Evolutionary conservation across 1,284 basidiomycete genomes (phyloP).

Genomic region (Ustilago crameri): DNA sequence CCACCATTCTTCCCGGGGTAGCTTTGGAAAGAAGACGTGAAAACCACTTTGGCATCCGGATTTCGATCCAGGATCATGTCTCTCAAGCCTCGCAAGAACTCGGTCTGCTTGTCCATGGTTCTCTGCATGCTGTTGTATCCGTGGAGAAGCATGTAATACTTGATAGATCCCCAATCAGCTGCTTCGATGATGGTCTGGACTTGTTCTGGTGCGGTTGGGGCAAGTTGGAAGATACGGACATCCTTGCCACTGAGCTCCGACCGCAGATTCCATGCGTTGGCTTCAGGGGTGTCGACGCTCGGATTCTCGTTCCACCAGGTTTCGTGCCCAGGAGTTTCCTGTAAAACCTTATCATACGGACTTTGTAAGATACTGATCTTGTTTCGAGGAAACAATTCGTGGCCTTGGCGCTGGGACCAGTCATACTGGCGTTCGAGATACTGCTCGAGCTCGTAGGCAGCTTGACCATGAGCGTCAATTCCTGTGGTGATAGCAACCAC

Average conservation of each 20-base stretch:
- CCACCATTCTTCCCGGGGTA: constrained; percentile 25
- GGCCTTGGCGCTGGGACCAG: not conserved
- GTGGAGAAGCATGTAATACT: constrained; percentile 33
- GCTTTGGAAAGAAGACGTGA: constrained; percentile 24
- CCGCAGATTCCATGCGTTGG: not conserved
- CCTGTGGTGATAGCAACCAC: constrained; percentile 33
- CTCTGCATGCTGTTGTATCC: constrained; percentile 38
- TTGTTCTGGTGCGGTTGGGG: constrained; percentile 9
- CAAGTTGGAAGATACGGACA: constrained; percentile 34
- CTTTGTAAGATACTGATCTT: constrained; percentile 22
- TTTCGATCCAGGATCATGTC: not conserved
- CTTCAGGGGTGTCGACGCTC: not conserved
- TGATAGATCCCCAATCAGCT: constrained; percentile 16
- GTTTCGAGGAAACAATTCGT: not conserved
- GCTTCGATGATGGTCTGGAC: constrained; percentile 13
- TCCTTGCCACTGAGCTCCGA: constrained; percentile 5
- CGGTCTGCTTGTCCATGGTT: constrained; percentile 4
- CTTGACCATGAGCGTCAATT: constrained; percentile 19
- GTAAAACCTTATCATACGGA: not conserved
- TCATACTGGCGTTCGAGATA: constrained; percentile 17
- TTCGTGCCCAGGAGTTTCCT: constrained; percentile 7
- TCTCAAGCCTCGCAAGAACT: constrained; percentile 14
- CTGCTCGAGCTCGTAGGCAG: constrained; percentile 17
- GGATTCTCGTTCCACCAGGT: constrained; percentile 12
- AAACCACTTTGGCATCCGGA: constrained; percentile 15